Conservation (phyloP, 106 monocot species). For the Allium fistulosum region DNA sequence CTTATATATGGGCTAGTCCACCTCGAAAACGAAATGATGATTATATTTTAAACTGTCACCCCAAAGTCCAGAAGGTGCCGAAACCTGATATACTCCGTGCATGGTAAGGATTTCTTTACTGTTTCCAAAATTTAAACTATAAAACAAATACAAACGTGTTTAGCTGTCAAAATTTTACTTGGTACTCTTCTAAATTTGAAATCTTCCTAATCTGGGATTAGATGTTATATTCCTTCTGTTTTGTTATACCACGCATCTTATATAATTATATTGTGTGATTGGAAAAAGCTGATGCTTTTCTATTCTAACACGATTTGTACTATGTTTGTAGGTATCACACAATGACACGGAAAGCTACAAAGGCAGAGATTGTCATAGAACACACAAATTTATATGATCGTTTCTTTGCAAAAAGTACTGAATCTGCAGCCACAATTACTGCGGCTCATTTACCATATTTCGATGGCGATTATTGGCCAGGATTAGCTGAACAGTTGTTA, state of each 20-base stretch:
- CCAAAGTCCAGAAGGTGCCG: slow-evolving; percentile 65
- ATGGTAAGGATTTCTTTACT: slow-evolving; percentile 25
- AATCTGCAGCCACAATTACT: slow-evolving; percentile 63
- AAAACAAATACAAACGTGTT: not conserved
- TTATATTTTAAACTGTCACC: slow-evolving; percentile 82
- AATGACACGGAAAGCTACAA: slow-evolving; percentile 63
- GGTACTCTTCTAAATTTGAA: no score
- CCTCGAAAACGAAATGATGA: slow-evolving; percentile 45
- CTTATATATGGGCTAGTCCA: slow-evolving; percentile 76
- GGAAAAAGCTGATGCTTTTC: no score
- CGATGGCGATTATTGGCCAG: slow-evolving; percentile 93
- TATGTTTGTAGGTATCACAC: slow-evolving; percentile 13
- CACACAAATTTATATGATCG: slow-evolving; percentile 71
- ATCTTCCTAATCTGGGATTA: no score
- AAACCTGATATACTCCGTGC: slow-evolving; percentile 63
- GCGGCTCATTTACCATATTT: slow-evolving; percentile 85
- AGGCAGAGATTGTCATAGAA: slow-evolving; percentile 60
- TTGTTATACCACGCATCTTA: no score
- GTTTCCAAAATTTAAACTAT: not conserved
- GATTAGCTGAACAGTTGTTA: slow-evolving; percentile 63
- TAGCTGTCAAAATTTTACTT: no score
- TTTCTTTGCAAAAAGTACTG: slow-evolving; percentile 47
- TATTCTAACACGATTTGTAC: slow-evolving; percentile 2
- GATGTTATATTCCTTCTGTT: no score
- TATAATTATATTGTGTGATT: no score